A percentile compares a stretch with the other conserved stretches of the same genome.
Evolutionary conservation across 2,329 filamentous ascomycete genomes (phyloP).

Genomic region (Macrophomina tecta): DNA sequence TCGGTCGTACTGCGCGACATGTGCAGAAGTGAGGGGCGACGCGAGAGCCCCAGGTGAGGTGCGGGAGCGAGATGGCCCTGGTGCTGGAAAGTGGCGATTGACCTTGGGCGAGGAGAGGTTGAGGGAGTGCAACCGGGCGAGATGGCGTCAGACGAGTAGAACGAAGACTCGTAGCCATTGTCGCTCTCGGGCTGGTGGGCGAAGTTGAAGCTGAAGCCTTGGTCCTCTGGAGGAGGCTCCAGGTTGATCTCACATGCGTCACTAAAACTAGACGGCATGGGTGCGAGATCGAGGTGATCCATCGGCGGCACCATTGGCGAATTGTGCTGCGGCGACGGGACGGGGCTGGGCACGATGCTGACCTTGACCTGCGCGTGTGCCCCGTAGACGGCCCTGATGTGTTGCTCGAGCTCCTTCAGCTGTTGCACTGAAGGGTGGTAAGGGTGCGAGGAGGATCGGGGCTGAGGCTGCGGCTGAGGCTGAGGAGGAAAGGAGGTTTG

Average conservation of each 20-base stretch:
- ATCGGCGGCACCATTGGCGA: conserved; percentile 42
- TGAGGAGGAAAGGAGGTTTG: conserved; percentile 18
- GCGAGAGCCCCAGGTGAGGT: conserved; percentile 41
- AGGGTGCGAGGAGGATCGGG: conserved; percentile 41
- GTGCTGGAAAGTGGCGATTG: conserved; percentile 43
- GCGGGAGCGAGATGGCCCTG: conserved; percentile 22
- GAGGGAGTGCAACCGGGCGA: conserved; percentile 49
- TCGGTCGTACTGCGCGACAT: conserved; percentile 35
- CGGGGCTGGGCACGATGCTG: conserved; percentile 62
- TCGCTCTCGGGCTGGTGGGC: conserved; percentile 49
- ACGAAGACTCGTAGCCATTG: conserved; percentile 56
- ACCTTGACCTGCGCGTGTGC: conserved; percentile 50
- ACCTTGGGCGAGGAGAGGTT: conserved; percentile 44
- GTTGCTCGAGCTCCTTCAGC: conserved; percentile 50
- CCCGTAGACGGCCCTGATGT: conserved; percentile 52
- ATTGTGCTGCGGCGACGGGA: conserved; percentile 51
- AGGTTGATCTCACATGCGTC: conserved; percentile 56
- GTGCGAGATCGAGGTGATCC: conserved; percentile 58
- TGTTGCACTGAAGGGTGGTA: conserved; percentile 48
- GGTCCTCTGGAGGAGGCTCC: conserved; percentile 43
- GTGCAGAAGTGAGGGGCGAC: conserved; percentile 37
- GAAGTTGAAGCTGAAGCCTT: conserved; percentile 42
- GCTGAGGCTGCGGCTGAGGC: conserved; percentile 36
- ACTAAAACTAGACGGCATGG: conserved; percentile 66
- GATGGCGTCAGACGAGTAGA: conserved; percentile 58